phyloP scores from a whole-genome alignment of 139 green algal genomes.

The Chlorella vulgaris region DNA sequence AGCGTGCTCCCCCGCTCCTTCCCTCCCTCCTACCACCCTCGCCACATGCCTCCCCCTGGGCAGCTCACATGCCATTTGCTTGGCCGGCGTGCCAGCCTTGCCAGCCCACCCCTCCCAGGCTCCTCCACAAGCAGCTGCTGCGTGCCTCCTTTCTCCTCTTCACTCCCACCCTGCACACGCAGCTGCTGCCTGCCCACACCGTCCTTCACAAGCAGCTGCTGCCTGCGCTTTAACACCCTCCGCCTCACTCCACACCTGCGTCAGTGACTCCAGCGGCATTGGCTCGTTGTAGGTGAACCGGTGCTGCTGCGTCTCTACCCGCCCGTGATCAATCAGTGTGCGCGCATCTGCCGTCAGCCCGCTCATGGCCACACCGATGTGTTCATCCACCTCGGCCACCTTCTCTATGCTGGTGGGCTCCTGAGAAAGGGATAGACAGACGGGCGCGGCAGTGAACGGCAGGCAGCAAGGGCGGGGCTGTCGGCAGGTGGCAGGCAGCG shows the following conservation, averaged over 20 bases:
- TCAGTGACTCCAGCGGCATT: conserved; percentile 94
- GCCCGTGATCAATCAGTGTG: conserved; percentile 96
- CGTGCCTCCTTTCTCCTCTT: no score
- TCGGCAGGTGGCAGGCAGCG: no score
- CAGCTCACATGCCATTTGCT: no score
- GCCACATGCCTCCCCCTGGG: no score
- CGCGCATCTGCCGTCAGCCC: conserved; percentile 95
- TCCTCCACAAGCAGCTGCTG: no score
- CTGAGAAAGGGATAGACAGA: conserved; percentile 47
- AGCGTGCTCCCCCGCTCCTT: no score
- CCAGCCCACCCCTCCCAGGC: no score
- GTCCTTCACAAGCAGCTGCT: no score
- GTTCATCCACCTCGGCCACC: conserved; percentile 94
- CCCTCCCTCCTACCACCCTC: no score
- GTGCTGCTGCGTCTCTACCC: conserved; percentile 95
- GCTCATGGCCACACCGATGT: conserved; percentile 96
- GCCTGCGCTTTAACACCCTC: background rate
- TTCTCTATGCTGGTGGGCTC: conserved; percentile 96
- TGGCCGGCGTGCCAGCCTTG: no score
- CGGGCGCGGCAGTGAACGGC: background rate
- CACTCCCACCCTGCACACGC: no score
- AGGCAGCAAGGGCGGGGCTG: background rate
- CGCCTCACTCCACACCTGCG: conserved; percentile 50
- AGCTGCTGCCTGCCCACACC: no score
- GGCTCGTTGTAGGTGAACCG: conserved; percentile 98